phyloP scores from a whole-genome alignment of 1,139 yeast genomes.

The Pneumocystis canis region DNA sequence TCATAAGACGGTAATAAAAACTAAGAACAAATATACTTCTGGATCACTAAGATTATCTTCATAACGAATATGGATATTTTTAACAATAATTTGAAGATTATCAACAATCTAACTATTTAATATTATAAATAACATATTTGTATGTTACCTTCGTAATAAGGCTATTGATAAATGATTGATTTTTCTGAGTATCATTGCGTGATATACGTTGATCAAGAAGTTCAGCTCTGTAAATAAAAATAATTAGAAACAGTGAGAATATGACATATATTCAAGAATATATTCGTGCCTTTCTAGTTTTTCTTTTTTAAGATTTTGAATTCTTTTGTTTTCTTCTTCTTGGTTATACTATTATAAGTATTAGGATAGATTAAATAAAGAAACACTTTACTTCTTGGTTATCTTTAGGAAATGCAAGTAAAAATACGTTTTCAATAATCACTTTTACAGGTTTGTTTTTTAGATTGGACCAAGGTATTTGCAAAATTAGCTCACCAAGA shows the following conservation, averaged over 20 bases:
- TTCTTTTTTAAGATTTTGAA: conserved; percentile 49
- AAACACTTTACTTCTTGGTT: conserved; percentile 23
- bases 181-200: conserved; percentile 36
- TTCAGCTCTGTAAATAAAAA: conserved; percentile 18
- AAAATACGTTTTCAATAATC: conserved; percentile 71
- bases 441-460: conserved; percentile 87
- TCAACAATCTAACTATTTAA: conserved; percentile 44
- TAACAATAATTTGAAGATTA: conserved; percentile 82
- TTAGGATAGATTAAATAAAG: conserved; percentile 20
- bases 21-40: conserved; percentile 20
- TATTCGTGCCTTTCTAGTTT: conserved; percentile 58
- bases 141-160: conserved; percentile 47
- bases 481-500: conserved; percentile 73
- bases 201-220: conserved; percentile 23
- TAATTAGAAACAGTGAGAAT: background rate
- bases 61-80: conserved; percentile 78
- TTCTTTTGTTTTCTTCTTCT: conserved; percentile 53
- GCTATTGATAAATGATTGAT: conserved; percentile 75
- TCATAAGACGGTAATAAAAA: conserved; percentile 35
- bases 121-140: background rate
- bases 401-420: conserved; percentile 62
- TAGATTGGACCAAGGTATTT: conserved; percentile 92
- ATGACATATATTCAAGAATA: background rate
- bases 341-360: conserved; percentile 32
- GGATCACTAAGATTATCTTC: conserved; percentile 48